These are phyloP conservation scores for Diaporthe eres DNA, from an alignment of 2,329 filamentous ascomycete species.

Conservation along the genomic window DNA sequence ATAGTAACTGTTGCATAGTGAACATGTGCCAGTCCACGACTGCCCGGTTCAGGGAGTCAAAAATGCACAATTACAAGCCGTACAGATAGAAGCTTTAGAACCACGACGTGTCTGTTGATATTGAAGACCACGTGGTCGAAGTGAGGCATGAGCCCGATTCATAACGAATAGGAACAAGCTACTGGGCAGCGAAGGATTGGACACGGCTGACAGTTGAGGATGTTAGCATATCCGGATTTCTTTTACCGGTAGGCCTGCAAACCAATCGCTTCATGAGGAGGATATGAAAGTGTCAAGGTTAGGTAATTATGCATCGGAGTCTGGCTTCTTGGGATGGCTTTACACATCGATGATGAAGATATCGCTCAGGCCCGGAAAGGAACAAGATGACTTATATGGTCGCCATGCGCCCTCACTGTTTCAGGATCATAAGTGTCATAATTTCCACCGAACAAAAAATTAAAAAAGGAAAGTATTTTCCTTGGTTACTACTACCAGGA, in stretches of 20 bases:
- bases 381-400: background rate
- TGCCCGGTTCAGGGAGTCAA: background rate
- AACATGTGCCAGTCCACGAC: background rate
- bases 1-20: background rate
- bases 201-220: too few species aligned
- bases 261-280: background rate
- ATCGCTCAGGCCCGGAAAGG: fast-evolving
- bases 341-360: background rate
- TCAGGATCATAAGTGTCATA: fast-evolving
- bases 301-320: background rate
- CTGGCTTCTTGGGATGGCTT: background rate
- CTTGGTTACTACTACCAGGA: background rate
- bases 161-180: too few species aligned
- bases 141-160: background rate
- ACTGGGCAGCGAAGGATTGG: background rate
- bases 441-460: background rate
- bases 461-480: background rate
- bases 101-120: background rate
- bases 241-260: background rate
- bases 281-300: background rate
- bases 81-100: background rate
- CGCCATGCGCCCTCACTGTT: background rate
- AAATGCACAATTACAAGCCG: background rate
- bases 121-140: background rate
- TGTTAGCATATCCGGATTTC: background rate